Evolutionary conservation across 139 green algal species (phyloP), one percentile per base, ranked within the genome.

Genomic region (Micractinium sp.): DNA sequence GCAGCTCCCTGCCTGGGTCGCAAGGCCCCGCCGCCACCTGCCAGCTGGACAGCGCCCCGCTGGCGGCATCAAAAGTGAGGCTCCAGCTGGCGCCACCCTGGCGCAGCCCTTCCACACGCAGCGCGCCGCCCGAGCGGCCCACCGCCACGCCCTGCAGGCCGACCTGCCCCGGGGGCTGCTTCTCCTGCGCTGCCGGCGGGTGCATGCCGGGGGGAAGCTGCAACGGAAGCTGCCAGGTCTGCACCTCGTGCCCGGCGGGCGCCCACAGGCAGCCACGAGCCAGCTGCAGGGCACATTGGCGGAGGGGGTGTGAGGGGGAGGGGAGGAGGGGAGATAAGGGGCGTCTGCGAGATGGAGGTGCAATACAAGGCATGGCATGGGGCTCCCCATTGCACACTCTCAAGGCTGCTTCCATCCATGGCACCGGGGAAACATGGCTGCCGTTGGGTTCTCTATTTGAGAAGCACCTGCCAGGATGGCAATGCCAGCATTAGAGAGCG

Each of bases 211-310:
- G 69, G 53, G 23, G 35, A 36, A 4, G 61, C 7, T 56, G 47
- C 29, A 89, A 60, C 22, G 60, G 56, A 53, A 84, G 87, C 81
- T 87, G 82, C 75, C 75, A 66, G 0, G 60, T 69, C 41, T 91
- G 81, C 78, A 87, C 41, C 81, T 88, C 66, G 23, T 85, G 71
- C 61, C 92, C 90, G 78, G 87, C 84, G 61, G 75, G 53, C 0
- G 94, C 94, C 94, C 94, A 97, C 31, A 56, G n/a, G 0, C 67
- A 74, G 41, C 89, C 85, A 1, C 19, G 27, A 7, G 75, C 47
- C 53, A 96, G 88, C 47, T 91, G 78, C 47, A 39, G 12, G 5
- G n/a, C n/a, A n/a, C 47, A 56, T 5, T 9, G 5, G 47, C 47
- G 9, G 47, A 56, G 47, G 9, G 47, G 47, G 47, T 16, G 47